Evolutionary conservation across 495 filamentous ascomycete species (phyloP), one percentile per base, ranked within the genome.

Genomic region (Penicilliopsis zonata): DNA sequence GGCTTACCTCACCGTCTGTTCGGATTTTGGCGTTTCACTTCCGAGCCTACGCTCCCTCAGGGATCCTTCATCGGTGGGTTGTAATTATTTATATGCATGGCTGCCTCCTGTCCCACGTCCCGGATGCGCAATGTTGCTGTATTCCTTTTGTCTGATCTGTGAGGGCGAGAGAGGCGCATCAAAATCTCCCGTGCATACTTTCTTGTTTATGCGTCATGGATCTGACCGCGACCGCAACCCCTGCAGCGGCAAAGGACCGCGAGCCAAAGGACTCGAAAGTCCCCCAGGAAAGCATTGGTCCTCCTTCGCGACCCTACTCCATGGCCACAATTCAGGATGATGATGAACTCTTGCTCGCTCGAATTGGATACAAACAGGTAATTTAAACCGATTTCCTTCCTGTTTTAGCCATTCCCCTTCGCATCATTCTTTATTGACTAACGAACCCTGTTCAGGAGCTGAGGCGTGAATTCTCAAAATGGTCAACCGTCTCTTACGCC

Each of bases 401-500:
- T 28, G 22, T 18, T n/a, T 15, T 15, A n/a, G n/a, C n/a, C n/a
- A n/a, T n/a, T n/a, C n/a, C 30, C 5, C 26, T 16, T 17, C 18
- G 9, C 16, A 9, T 24, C 12, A 12, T 9, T 10, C 12, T 20
- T 9, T 18, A 10, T 7, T 24, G 9, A 8, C 9, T 19, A 13
- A 18, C 17, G n/a, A 24, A 4, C 18, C 15, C 23, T 18, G 10
- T 31, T 8, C 35, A 67, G 78, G 77, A 80, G 49, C 38, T 82
- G 4, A 56, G 59, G 34, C 65, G 78, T 24, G 73, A 82, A 32
- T 82, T 82, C 44, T 79, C 70, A 4, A 78, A 73, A 65, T 82
- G 74, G 74, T 82, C 78, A 3, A 82, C 77, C 1, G 59, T 81
- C 5, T 82, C 78, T 6, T 82, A 82, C 55, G 78, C 78, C 25